Conservation (phyloP, 768 basidiomycete genomes). For the Boletus fagicola region DNA sequence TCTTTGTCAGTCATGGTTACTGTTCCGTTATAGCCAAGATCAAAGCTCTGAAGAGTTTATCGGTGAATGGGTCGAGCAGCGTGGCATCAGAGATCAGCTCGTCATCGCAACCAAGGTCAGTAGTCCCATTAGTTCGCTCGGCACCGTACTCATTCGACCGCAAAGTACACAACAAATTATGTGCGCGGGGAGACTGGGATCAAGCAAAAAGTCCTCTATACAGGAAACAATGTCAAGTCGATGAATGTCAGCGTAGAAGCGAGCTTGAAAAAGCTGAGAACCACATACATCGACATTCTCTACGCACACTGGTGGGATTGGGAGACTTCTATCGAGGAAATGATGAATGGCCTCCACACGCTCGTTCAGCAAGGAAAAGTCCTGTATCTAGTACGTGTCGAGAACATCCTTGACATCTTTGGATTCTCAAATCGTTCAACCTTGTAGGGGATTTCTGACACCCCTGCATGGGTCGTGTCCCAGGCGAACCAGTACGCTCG, state of each 20-base stretch:
- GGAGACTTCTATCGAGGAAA: constrained; percentile 42
- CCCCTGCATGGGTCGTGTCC: too few species aligned
- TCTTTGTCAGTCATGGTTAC: not conserved
- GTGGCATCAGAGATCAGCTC: not conserved
- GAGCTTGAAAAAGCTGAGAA: constrained; percentile 49
- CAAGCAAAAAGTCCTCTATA: constrained; percentile 24
- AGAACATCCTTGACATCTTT: too few species aligned
- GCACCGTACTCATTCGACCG: too few species aligned
- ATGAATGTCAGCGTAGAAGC: constrained; percentile 33
- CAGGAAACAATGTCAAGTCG: constrained; percentile 38
- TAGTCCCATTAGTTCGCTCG: too few species aligned
- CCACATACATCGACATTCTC: constrained; percentile 54
- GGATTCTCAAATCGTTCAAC: too few species aligned
- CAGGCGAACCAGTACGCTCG: too few species aligned
- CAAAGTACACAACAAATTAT: not conserved
- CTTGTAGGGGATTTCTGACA: too few species aligned
- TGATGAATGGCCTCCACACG: constrained; percentile 44
- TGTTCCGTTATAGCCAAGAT: not conserved
- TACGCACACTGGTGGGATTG: constrained; percentile 56
- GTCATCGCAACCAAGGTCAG: not conserved
- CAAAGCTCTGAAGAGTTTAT: not conserved
- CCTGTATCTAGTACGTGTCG: constrained; percentile 37
- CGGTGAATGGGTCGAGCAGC: not conserved
- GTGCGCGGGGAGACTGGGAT: not conserved
- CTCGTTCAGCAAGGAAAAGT: constrained; percentile 36